Conservation (phyloP, 495 filamentous ascomycete species). For the Lepraria neglecta region DNA sequence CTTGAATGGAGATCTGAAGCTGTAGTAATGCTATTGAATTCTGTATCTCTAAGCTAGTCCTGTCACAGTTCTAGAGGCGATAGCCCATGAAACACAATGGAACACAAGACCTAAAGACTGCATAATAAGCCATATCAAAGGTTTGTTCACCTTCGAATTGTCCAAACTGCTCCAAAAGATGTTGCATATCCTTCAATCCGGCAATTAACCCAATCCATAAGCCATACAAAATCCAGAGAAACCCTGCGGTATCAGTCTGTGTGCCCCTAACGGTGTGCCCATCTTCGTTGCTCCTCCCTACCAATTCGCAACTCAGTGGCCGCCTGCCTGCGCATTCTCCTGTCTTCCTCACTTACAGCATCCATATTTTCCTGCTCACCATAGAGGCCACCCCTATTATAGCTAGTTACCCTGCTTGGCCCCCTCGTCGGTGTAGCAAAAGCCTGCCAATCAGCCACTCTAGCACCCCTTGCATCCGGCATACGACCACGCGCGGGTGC, state of each 20-base stretch:
- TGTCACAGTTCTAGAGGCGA: too few species aligned
- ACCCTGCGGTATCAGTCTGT: not conserved
- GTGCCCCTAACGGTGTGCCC: not conserved
- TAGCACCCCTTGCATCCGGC: not conserved
- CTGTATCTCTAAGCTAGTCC: too few species aligned
- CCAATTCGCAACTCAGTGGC: slow-evolving; percentile 6
- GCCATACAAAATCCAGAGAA: not conserved
- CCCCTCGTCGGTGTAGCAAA: slow-evolving; percentile 9
- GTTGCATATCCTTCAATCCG: not conserved
- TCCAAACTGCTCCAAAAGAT: slow-evolving; percentile 2
- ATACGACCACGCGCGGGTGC: slow-evolving; percentile 15
- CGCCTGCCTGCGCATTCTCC: slow-evolving; percentile 18
- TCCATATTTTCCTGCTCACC: slow-evolving; percentile 21
- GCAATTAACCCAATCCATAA: slow-evolving; percentile 7
- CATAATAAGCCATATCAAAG: too few species aligned
- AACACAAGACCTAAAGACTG: not conserved
- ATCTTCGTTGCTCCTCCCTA: slow-evolving; percentile 15
- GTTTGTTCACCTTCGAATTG: too few species aligned
- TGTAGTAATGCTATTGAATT: too few species aligned
- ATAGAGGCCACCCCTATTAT: not conserved
- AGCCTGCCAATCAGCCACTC: slow-evolving; percentile 11
- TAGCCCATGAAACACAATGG: not conserved
- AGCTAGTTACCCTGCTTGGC: not conserved
- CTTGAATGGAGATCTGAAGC: too few species aligned
- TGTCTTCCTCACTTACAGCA: slow-evolving; percentile 18